Evolutionary conservation across 2,329 filamentous ascomycete species (phyloP).

Genomic region (Peltaster fructicola): DNA sequence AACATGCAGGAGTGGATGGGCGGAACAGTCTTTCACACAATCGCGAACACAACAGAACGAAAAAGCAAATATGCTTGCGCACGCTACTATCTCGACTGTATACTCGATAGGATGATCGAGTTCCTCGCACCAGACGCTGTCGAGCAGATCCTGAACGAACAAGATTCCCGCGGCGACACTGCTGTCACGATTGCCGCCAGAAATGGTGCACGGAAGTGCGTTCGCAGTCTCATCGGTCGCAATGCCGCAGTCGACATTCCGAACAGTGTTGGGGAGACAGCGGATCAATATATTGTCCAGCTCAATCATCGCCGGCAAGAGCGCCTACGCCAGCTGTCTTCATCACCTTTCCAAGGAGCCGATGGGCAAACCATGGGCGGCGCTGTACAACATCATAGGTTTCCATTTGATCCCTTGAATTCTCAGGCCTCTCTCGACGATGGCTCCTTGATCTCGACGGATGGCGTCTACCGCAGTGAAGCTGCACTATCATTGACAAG

Average conservation of each 20-base stretch:
- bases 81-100: slow-evolving; percentile 80
- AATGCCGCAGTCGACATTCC: slow-evolving; percentile 69
- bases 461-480: slow-evolving; percentile 24
- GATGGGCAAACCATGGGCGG: slow-evolving; percentile 6
- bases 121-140: slow-evolving; percentile 59
- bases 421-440: slow-evolving; percentile 7
- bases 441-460: slow-evolving; percentile 12
- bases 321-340: slow-evolving; percentile 51
- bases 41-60: slow-evolving; percentile 70
- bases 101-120: slow-evolving; percentile 73
- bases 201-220: slow-evolving; percentile 65
- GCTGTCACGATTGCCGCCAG: slow-evolving; percentile 75
- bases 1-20: slow-evolving; percentile 62
- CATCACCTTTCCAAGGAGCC: slow-evolving; percentile 35
- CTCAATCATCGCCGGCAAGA: slow-evolving; percentile 52
- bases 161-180: slow-evolving; percentile 79
- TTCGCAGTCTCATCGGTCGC: slow-evolving; percentile 49
- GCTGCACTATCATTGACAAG: slow-evolving; percentile 42
- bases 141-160: slow-evolving; percentile 59
- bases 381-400: slow-evolving; percentile 10
- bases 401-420: slow-evolving; percentile 12
- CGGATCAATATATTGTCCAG: slow-evolving; percentile 63
- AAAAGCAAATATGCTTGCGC: slow-evolving; percentile 78
- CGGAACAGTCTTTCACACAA: slow-evolving; percentile 85
- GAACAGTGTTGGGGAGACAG: slow-evolving; percentile 66